Evolutionary conservation across 495 filamentous ascomycete species (phyloP), one percentile per base, ranked within the genome.

Genomic region (Penicillium paxilli): DNA sequence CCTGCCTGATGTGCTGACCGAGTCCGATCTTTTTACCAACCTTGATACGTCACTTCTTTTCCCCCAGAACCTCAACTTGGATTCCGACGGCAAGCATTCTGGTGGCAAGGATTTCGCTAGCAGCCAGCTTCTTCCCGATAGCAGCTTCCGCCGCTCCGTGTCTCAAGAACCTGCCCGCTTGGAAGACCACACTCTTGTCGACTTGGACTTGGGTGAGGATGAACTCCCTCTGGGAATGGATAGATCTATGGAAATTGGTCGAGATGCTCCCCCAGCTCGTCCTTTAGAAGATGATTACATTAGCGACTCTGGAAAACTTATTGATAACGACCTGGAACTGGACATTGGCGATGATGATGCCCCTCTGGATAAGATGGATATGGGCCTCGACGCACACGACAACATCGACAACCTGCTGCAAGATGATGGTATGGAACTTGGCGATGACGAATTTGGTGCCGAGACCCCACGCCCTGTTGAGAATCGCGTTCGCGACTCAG

Each of bases 1-100:
- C 63, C 80, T 97, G 40, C 91, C 90, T 8, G 92, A 97, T 77
- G 85, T 87, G 32, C 82, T 97, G 49, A 96, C 92, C 17, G 91
- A 95, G 58, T 84, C 91, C 24, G 92, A 97, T 60, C 81, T 96
- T 57, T 85, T 96, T 51, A 81, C 89, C 46, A 80, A 77, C 42
- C 83, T 90, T 35, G 89, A 90, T 65, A 82, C 87, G 5, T 88
- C 87, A 33, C 83, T 90, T 56, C 79, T 93, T 1, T 72, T 91
- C 16, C 85, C 87, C 16, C 87, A 89, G 53, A 79, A 84, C 8
- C 74, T 85, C 44, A 75, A 75, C 33, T 70, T 85, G 53, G 80
- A 81, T 47, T 75, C 77, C 23, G 84, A 81, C 53, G 78, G 76
- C 26, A 85, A 77, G 64, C 84, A 80, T 47, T 84, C 85, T 0